Base-by-base conservation (phyloP, 495 filamentous ascomycete species). In the Endocarpon pusillum region DNA sequence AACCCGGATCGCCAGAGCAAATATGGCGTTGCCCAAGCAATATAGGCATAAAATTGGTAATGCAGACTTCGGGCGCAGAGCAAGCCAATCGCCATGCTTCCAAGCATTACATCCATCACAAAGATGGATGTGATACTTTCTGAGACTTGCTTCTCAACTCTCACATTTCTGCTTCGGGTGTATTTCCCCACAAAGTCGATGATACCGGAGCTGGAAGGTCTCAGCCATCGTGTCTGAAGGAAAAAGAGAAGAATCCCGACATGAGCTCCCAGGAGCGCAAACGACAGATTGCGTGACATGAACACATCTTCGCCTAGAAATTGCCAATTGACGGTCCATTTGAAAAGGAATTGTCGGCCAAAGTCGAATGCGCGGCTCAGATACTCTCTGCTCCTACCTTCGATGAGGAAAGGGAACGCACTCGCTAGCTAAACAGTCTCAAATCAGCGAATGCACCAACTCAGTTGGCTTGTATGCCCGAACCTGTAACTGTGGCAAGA, bases 321-420 rank as follows among this genome's bases (percentile, higher is more conserved):
- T 28, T 87, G 70, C 87, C 87, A 97, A 53, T 97, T 97, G 37
- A 97, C 89, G 0, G 89, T 96, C 89, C 89, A 96, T 51, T 92
- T 86, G 63, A 83, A 94, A 41, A 93, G 63, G 51, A 97, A 97
- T 42, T 75, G 69, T 29, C 89, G 66, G 19, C 80, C 79, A 19
- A 97, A 61, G 58, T 97, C 84, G 44, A 97, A 97, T 0, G 89
- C 84, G 32, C 78, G 61, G 20, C 66, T 62, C 3, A 85, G 40
- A 44, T 97, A 97, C 8, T n/a, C n/a, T n/a, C n/a, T n/a, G n/a
- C n/a, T n/a, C n/a, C n/a, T n/a, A n/a, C n/a, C n/a, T n/a, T n/a
- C n/a, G n/a, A n/a, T n/a, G n/a, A 92, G 55, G 54, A 96, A 96
- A 2, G 84, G 83, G 11, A 75, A 58, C 2, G 69, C 83, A 32